Evolutionary conservation across 2,329 filamentous ascomycete genomes (phyloP).

Genomic region (Diaporthe vaccinii): DNA sequence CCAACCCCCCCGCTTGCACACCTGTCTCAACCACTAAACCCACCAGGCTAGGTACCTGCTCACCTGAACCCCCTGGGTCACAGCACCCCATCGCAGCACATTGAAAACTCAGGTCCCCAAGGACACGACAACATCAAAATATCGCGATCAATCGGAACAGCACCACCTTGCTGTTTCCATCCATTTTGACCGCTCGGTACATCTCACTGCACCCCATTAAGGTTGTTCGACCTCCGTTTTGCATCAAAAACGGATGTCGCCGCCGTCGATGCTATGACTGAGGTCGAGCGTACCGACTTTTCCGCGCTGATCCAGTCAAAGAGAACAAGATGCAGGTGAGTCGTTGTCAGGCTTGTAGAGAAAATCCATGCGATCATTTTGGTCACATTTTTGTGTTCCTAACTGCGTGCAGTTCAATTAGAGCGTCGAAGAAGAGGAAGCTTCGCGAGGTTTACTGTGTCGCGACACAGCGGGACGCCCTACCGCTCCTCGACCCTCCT

Average conservation of each 20-base stretch:
- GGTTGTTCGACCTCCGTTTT: constrained; percentile 67
- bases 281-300: constrained; percentile 76
- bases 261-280: constrained; percentile 77
- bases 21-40: constrained; percentile 28
- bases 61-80: constrained; percentile 17
- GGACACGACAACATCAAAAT: constrained; percentile 39
- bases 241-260: constrained; percentile 77
- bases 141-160: constrained; percentile 49
- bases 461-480: constrained; percentile 77
- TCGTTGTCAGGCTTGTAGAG: constrained; percentile 59
- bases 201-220: constrained; percentile 53
- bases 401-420: constrained; percentile 72
- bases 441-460: constrained; percentile 87
- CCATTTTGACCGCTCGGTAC: constrained; percentile 47
- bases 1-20: neutral
- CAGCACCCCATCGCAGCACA: constrained; percentile 34
- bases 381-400: constrained; percentile 61
- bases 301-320: constrained; percentile 76
- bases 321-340: constrained; percentile 73
- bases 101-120: constrained; percentile 40
- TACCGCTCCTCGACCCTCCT: constrained; percentile 70
- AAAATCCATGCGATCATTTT: constrained; percentile 63
- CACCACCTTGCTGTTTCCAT: constrained; percentile 55
- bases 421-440: constrained; percentile 90
- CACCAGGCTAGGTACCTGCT: constrained; percentile 17